phyloP scores from a whole-genome alignment of 2,329 filamentous ascomycete species.

The Aspergillus nomiae region DNA sequence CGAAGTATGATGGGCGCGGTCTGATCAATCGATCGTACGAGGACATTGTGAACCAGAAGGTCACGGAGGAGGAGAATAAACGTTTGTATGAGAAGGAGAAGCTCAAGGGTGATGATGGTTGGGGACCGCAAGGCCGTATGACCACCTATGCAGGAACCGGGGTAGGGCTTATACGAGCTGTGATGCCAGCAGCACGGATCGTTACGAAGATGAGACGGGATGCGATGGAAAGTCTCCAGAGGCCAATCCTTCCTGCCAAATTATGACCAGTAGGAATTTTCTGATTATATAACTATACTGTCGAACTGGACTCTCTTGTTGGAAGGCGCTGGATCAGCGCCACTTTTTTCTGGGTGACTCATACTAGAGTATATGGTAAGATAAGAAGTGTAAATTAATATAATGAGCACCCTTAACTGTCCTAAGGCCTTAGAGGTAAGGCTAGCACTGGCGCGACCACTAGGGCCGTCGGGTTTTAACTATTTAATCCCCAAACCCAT shows the following conservation, averaged over 20 bases:
- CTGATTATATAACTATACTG: no score
- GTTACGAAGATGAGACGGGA: background rate
- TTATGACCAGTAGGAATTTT: background rate
- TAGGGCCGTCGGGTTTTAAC: no score
- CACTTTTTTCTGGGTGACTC: no score
- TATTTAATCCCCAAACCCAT: background rate
- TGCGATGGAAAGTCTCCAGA: background rate
- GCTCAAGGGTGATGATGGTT: background rate
- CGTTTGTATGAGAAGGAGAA: background rate
- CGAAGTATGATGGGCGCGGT: background rate
- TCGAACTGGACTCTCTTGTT: no score
- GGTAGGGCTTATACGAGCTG: background rate
- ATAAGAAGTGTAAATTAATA: no score
- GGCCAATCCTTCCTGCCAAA: background rate
- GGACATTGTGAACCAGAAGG: background rate
- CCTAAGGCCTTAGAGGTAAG: no score
- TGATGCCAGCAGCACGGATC: background rate
- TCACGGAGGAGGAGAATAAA: background rate
- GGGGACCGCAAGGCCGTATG: background rate
- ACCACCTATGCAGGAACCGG: background rate
- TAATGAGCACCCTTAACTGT: no score
- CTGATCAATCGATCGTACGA: background rate
- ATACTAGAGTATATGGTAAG: no score
- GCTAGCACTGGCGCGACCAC: no score
- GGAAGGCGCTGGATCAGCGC: no score